Evolutionary conservation across 1,284 basidiomycete genomes (phyloP).

Genomic region (Anthracocystis walkeri): DNA sequence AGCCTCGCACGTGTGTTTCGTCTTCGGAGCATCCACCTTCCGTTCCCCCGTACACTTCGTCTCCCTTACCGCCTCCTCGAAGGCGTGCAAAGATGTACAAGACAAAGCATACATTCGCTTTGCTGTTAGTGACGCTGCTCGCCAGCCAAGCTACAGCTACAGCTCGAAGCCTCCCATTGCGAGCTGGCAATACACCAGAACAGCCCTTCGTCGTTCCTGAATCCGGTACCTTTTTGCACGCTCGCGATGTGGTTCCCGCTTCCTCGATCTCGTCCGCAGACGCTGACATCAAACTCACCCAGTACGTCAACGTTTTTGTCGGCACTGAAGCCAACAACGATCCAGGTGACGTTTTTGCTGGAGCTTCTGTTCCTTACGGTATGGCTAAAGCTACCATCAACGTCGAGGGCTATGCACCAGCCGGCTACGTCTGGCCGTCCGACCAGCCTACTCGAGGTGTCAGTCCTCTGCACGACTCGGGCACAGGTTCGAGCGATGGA

Average conservation of each 20-base stretch:
- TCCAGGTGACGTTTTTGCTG: slow-evolving; percentile 57
- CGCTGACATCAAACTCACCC: slow-evolving; percentile 21
- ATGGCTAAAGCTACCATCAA: slow-evolving; percentile 61
- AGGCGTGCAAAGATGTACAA: slow-evolving; percentile 6
- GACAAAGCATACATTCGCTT: slow-evolving; percentile 1
- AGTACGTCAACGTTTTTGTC: slow-evolving; percentile 46
- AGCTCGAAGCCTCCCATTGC: slow-evolving; percentile 11
- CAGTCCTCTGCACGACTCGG: slow-evolving; percentile 58
- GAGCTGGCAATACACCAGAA: slow-evolving; percentile 14
- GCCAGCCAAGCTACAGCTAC: background rate
- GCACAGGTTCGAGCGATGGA: slow-evolving; percentile 59
- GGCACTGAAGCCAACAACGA: slow-evolving; percentile 45
- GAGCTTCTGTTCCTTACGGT: slow-evolving; percentile 59
- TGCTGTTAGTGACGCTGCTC: slow-evolving; percentile 3
- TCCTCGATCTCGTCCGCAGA: background rate
- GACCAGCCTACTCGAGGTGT: slow-evolving; percentile 56
- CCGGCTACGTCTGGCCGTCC: slow-evolving; percentile 52
- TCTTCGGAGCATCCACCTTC: background rate
- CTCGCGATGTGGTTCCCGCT: slow-evolving; percentile 1
- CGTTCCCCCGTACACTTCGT: background rate
- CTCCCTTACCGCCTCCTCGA: no score
- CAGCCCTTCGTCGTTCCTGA: slow-evolving; percentile 12
- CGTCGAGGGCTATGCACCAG: slow-evolving; percentile 59
- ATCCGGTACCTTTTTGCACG: background rate
- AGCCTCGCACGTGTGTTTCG: background rate